A percentile compares a stretch with the other conserved stretches of the same genome.
Conservation (phyloP, 352 stramenopile genomes). For the Pythium dissimile region DNA sequence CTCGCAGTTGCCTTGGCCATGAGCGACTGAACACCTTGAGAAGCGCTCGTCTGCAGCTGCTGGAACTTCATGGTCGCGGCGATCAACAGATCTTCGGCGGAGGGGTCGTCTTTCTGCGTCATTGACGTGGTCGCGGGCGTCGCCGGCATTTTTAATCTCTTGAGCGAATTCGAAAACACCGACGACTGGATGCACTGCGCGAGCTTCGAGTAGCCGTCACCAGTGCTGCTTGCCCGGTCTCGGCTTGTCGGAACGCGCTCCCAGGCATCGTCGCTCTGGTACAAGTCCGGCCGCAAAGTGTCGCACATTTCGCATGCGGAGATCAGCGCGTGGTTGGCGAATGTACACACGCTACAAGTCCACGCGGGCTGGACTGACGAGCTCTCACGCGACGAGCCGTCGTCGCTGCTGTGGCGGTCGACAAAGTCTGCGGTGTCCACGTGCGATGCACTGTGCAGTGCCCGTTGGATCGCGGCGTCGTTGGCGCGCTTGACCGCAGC, state of each 20-base stretch:
- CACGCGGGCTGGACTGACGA: too few species aligned
- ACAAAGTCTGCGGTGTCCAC: too few species aligned
- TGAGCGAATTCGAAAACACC: constrained; percentile 38
- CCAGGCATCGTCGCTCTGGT: constrained; percentile 16
- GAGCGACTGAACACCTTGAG: constrained; percentile 32
- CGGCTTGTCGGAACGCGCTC: background rate
- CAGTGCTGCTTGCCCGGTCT: background rate
- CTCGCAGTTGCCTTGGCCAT: constrained; percentile 23
- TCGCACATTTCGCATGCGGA: constrained; percentile 76
- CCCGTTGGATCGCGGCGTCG: constrained; percentile 23
- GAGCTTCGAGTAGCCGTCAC: constrained; percentile 26
- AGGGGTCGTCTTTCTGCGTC: constrained; percentile 56
- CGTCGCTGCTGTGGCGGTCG: too few species aligned
- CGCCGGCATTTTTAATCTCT: constrained; percentile 38
- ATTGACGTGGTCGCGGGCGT: constrained; percentile 44
- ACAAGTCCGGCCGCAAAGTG: constrained; percentile 27
- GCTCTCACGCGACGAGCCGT: too few species aligned
- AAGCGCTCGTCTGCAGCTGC: constrained; percentile 35
- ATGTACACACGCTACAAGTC: constrained; percentile 76
- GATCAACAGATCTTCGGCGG: constrained; percentile 55
- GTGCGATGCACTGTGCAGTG: background rate
- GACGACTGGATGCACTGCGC: constrained; percentile 24
- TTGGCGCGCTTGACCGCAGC: constrained; percentile 21
- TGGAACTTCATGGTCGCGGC: constrained; percentile 54
- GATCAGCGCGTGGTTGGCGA: constrained; percentile 65